phyloP scores from a whole-genome alignment of 1,284 basidiomycete species.

The Pseudozyma sp. region DNA sequence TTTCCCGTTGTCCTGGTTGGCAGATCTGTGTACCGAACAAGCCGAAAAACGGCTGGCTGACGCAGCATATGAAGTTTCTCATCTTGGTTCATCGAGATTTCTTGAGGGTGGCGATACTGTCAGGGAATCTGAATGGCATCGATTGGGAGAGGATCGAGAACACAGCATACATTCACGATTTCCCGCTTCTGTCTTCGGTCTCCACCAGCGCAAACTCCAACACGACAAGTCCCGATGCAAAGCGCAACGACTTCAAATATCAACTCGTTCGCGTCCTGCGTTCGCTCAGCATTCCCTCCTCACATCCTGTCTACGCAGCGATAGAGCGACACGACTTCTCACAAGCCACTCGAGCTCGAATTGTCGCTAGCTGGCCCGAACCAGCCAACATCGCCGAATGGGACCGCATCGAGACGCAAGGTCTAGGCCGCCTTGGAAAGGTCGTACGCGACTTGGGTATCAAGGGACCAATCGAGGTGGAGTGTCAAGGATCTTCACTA shows the following conservation, averaged over 20 bases:
- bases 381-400: conserved; percentile 42
- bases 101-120: conserved; percentile 54
- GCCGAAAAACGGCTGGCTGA: conserved; percentile 48
- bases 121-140: conserved; percentile 59
- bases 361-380: conserved; percentile 60
- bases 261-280: conserved; percentile 49
- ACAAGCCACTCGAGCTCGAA: conserved; percentile 28
- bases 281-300: conserved; percentile 49
- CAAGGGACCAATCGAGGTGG: conserved; percentile 20
- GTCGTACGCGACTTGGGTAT: conserved; percentile 48
- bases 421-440: conserved; percentile 54
- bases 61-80: conserved; percentile 64
- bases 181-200: conserved; percentile 29
- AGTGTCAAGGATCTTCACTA: conserved; percentile 64
- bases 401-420: conserved; percentile 55
- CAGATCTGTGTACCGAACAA: conserved; percentile 50
- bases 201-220: neutral
- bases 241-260: conserved; percentile 33
- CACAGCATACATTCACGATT: conserved; percentile 63
- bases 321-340: conserved; percentile 45
- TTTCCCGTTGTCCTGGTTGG: conserved; percentile 41
- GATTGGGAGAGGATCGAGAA: conserved; percentile 67
- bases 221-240: neutral
- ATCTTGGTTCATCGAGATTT: conserved; percentile 54
- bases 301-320: conserved; percentile 32